Evolutionary conservation across 768 basidiomycete species (phyloP), one percentile per base, ranked within the genome.

Genomic region (Bullera alba): DNA sequence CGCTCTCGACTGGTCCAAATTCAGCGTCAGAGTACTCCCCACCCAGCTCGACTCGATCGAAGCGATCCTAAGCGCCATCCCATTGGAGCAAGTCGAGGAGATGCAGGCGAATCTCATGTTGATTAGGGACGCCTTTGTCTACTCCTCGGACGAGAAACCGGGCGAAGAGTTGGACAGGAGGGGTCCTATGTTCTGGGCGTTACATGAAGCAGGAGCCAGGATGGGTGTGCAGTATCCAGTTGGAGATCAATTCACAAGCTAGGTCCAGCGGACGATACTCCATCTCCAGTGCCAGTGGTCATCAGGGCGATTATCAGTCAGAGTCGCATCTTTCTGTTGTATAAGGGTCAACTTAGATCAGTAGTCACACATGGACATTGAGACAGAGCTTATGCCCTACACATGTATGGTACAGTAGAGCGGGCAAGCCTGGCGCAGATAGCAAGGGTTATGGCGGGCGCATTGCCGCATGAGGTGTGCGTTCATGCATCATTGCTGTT

Each of bases 61-160:
- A 43, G 65, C 72, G 44, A 67, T 75, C 49, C 62, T 76, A 12
- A 47, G 49, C 12, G 60, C 71, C 0, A 69, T 73, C 56, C 65
- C 69, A 17, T 36, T 61, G 2, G 60, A 65, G 41, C 55, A 69
- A 42, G 60, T 70, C 23, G 63, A 67, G 39, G 60, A 69, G 37
- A 55, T 76, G 49, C 75, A 76, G 52, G 70, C 71, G 16, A 69
- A 75, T 48, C 49, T 75, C 28, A 59, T 74, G 36, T 54, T 63
- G 21, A 65, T 75, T 3, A 58, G 75, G 27, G 75, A 75, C 19
- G 74, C 73, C 5, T 75, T 75, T 61, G 42, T 76, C 16, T 73
- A 73, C 41, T 60, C 72, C 42, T 61, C 53, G 5, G 72, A 73
- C 46, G 69, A 71, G 50, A 41, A 57, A 16, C 64, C 66, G 6